Conservation (phyloP, 75 land plant species). For the Gnetum montanum region DNA sequence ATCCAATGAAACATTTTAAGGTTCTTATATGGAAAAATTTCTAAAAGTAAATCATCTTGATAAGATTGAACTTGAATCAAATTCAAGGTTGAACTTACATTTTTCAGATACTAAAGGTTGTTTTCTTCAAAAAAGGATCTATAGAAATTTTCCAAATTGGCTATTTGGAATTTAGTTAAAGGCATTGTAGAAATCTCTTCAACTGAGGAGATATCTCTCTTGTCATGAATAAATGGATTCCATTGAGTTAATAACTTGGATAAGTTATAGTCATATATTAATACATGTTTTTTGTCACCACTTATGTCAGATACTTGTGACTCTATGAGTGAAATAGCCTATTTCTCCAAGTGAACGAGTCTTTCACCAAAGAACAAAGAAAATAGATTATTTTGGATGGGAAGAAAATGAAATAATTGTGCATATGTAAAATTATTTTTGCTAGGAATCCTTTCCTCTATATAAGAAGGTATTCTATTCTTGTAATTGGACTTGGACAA, state of each 20-base stretch:
- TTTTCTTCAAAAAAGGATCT: too few relatives aligned
- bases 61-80: too few relatives aligned
- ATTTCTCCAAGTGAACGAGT: background rate
- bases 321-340: background rate
- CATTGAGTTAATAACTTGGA: background rate
- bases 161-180: too few relatives aligned
- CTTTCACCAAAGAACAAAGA: background rate
- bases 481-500: background rate
- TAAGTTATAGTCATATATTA: background rate
- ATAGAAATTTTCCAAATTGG: too few relatives aligned
- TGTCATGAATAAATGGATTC: too few relatives aligned
- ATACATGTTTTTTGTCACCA: background rate
- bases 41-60: too few relatives aligned
- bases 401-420: background rate
- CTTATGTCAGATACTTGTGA: background rate
- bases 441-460: background rate
- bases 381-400: background rate
- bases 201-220: too few relatives aligned
- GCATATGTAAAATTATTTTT: background rate
- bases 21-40: too few relatives aligned
- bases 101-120: too few relatives aligned
- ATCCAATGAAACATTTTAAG: too few relatives aligned
- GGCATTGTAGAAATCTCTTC: too few relatives aligned
- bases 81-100: too few relatives aligned
- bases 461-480: background rate